phyloP scores from a whole-genome alignment of 2,329 filamentous ascomycete species.

The Orbilia javanica region DNA sequence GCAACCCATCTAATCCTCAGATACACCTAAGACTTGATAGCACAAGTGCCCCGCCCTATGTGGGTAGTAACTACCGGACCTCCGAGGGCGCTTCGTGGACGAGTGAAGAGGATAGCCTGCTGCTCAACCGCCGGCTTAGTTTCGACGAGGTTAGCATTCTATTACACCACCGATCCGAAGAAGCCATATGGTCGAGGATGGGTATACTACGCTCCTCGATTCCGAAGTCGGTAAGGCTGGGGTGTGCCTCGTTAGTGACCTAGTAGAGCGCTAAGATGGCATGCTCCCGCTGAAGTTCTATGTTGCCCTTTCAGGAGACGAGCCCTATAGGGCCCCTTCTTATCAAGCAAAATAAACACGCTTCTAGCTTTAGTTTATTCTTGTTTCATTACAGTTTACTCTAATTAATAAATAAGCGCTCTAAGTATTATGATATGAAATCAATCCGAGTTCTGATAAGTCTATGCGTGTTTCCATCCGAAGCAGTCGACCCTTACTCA shows the following conservation, averaged over 20 bases:
- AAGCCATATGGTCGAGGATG: conserved; percentile 62
- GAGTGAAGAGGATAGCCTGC: conserved; percentile 60
- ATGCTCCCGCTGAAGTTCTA: background rate
- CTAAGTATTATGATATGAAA: background rate
- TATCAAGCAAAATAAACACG: background rate
- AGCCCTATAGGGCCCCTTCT: background rate
- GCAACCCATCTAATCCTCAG: conserved; percentile 20
- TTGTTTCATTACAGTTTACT: background rate
- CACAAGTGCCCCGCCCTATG: conserved; percentile 15
- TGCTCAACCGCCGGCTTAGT: conserved; percentile 61
- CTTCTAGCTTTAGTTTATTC: background rate
- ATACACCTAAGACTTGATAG: conserved; percentile 13
- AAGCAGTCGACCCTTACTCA: background rate
- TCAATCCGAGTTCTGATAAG: background rate
- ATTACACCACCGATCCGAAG: conserved; percentile 60
- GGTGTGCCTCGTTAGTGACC: conserved; percentile 24
- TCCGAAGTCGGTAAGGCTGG: conserved; percentile 42
- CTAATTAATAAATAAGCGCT: background rate
- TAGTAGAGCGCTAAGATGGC: background rate
- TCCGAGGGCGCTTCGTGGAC: conserved; percentile 57
- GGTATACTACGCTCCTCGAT: conserved; percentile 60
- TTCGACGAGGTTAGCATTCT: conserved; percentile 62
- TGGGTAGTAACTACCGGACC: conserved; percentile 7
- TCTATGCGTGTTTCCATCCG: background rate
- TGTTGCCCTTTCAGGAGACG: background rate